phyloP scores from a whole-genome alignment of 2,329 filamentous ascomycete genomes.

The Lecanosticta acicola region DNA sequence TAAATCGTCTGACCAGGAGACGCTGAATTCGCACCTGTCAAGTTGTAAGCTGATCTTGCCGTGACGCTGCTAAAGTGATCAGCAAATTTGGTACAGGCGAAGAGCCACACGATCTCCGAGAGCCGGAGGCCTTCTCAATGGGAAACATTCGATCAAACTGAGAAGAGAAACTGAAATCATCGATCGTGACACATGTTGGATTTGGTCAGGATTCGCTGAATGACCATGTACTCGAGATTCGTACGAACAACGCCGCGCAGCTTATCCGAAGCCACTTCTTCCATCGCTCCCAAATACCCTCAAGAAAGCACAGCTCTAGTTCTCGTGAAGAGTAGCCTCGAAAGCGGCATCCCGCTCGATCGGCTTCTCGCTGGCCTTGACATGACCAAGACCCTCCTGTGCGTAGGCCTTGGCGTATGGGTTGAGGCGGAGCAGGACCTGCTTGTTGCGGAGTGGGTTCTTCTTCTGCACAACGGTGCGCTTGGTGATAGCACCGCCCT shows the following conservation, averaged over 20 bases:
- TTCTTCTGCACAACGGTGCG: slow-evolving; percentile 94
- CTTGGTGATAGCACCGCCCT: slow-evolving; percentile 86
- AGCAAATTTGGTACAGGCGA: no score
- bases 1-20: no score
- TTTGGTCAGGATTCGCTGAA: slow-evolving; percentile 9
- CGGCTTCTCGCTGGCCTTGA: slow-evolving; percentile 61
- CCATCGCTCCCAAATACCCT: slow-evolving; percentile 18
- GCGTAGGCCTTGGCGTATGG: slow-evolving; percentile 89
- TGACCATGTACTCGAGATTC: not conserved
- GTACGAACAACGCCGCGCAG: slow-evolving; percentile 22
- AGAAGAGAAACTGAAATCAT: not conserved
- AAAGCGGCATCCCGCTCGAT: slow-evolving; percentile 50
- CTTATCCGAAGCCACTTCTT: slow-evolving; percentile 13
- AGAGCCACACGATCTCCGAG: no score
- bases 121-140: no score
- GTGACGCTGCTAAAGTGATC: no score
- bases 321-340: slow-evolving; percentile 43
- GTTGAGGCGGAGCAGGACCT: slow-evolving; percentile 97
- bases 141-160: not conserved
- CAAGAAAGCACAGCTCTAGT: slow-evolving; percentile 34
- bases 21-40: no score
- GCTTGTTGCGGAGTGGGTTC: slow-evolving; percentile 99
- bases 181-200: not conserved
- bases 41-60: no score
- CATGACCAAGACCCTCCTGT: slow-evolving; percentile 75